Evolutionary conservation across 805 yeast species (phyloP).

Genomic region (Saitoella complicata): DNA sequence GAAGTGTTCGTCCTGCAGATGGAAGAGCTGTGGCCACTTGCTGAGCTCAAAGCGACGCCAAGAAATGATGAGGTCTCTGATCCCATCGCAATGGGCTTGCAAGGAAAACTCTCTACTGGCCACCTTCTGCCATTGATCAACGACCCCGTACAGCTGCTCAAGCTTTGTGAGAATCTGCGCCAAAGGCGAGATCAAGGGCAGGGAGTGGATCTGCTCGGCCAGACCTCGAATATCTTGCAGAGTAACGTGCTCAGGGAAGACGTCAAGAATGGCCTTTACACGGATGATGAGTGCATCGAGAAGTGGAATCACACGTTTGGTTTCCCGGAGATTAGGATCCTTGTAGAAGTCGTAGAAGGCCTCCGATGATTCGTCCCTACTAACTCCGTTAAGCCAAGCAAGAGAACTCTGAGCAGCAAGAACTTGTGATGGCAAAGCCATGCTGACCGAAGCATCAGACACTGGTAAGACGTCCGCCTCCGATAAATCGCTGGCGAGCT

Average conservation of each 20-base stretch:
- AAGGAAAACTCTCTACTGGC: constrained; percentile 67
- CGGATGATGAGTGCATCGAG: constrained; percentile 21
- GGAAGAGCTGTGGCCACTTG: constrained; percentile 69
- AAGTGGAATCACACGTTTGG: constrained; percentile 39
- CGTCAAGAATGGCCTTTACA: constrained; percentile 32
- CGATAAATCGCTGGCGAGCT: too few relatives aligned
- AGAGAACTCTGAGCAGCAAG: too few relatives aligned
- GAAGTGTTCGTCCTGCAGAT: constrained; percentile 38
- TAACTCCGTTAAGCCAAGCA: too few relatives aligned
- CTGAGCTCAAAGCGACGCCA: constrained; percentile 84
- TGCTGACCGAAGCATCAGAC: too few relatives aligned
- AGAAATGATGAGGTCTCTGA: constrained; percentile 56
- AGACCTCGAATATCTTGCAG: constrained; percentile 49
- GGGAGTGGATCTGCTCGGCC: constrained; percentile 47
- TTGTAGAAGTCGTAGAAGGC: constrained; percentile 38
- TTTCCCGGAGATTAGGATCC: constrained; percentile 44
- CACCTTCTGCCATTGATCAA: constrained; percentile 87
- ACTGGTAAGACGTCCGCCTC: too few relatives aligned
- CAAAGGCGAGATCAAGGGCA: constrained; percentile 52
- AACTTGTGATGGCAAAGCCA: too few relatives aligned
- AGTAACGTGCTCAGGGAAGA: constrained; percentile 95
- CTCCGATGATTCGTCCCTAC: too few relatives aligned
- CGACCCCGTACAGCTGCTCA: constrained; percentile 69
- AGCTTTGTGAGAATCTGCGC: constrained; percentile 64
- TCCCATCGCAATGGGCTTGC: constrained; percentile 33